phyloP scores from a whole-genome alignment of 1,284 basidiomycete species.

The Lentinula novae-zelandiae region DNA sequence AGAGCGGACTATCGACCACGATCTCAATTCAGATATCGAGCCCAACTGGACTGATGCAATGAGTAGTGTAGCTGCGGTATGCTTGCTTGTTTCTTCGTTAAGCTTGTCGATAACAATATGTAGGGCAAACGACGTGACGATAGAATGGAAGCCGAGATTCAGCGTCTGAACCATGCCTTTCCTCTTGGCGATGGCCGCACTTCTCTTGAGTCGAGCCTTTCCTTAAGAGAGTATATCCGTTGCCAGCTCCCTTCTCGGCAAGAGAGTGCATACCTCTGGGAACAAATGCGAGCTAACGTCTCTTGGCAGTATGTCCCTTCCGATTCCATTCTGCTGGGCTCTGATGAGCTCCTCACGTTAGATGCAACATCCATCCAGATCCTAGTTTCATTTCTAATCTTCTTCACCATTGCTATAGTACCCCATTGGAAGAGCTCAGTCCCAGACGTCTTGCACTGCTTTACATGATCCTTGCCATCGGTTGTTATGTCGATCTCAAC shows the following conservation, averaged over 20 bases:
- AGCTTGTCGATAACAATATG: background rate
- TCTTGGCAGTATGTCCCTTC: constrained; percentile 42
- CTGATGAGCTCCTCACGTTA: constrained; percentile 23
- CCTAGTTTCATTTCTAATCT: constrained; percentile 49
- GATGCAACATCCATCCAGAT: constrained; percentile 55
- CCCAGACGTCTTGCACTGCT: constrained; percentile 43
- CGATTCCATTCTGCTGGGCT: constrained; percentile 24
- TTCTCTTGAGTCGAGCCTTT: constrained; percentile 33
- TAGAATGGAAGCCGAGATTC: constrained; percentile 32
- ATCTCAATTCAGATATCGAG: background rate
- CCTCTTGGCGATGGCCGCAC: constrained; percentile 32
- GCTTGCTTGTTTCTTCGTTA: background rate
- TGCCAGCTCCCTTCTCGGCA: constrained; percentile 32
- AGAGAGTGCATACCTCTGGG: constrained; percentile 40
- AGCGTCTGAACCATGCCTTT: constrained; percentile 35
- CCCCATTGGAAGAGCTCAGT: constrained; percentile 40
- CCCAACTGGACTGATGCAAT: background rate
- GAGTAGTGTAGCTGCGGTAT: background rate
- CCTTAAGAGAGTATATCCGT: constrained; percentile 35
- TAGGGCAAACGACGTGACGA: constrained; percentile 16
- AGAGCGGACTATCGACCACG: background rate
- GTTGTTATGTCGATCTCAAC: constrained; percentile 44
- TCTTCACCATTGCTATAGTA: constrained; percentile 43
- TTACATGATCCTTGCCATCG: constrained; percentile 44
- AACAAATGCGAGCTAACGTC: constrained; percentile 42